A percentile compares a stretch with the other conserved stretches of the same genome.
These are phyloP conservation scores for Pachysandra terminalis DNA, from an alignment of 164 flowering plant species.

Conservation along the genomic window DNA sequence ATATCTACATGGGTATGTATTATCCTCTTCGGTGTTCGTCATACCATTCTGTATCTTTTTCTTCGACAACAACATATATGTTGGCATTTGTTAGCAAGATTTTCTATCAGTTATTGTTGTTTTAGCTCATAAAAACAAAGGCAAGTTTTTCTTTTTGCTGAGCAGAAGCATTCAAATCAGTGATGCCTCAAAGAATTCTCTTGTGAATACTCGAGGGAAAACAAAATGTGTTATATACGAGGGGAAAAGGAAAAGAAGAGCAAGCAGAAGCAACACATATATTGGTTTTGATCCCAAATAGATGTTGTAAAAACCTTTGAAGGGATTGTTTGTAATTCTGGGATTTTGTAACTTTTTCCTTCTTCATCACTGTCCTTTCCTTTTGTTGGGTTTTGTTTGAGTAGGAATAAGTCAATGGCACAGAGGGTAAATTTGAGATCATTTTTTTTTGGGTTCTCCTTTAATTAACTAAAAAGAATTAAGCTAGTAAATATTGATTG, in stretches of 20 bases:
- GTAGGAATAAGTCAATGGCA: too few relatives aligned
- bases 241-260: not conserved
- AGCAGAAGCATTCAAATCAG: not conserved
- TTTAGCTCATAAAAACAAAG: constrained; percentile 4
- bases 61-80: constrained; percentile 2
- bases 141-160: not conserved
- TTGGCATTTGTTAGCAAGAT: constrained; percentile 2
- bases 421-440: too few relatives aligned
- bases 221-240: not conserved
- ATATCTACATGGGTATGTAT: not conserved
- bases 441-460: too few relatives aligned
- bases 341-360: too few relatives aligned
- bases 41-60: constrained; percentile 3
- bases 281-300: not conserved
- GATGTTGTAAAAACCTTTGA: not conserved
- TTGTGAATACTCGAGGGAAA: not conserved
- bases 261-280: not conserved
- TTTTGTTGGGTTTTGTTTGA: too few relatives aligned
- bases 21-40: not conserved
- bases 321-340: not conserved
- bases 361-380: too few relatives aligned
- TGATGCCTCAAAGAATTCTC: not conserved
- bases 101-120: constrained; percentile 6
- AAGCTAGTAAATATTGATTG: too few relatives aligned
- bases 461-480: too few relatives aligned